phyloP scores from a whole-genome alignment of 805 yeast genomes.

The Yamadazyma insecticola region DNA sequence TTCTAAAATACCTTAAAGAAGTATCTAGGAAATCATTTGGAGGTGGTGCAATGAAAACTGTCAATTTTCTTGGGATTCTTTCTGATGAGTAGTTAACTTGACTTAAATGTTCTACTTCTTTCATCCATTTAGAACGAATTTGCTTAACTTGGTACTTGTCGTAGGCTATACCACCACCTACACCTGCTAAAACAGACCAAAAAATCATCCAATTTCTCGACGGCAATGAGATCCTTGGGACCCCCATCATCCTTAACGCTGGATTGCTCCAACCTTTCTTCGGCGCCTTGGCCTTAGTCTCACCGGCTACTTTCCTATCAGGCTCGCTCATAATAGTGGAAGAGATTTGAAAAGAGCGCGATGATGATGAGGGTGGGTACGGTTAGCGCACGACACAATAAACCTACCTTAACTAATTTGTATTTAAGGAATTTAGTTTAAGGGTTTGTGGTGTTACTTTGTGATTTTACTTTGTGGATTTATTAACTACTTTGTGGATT shows the following conservation, averaged over 20 bases:
- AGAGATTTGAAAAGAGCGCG: too few species aligned
- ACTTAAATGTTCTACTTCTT: slow-evolving; percentile 51
- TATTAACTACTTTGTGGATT: neutral
- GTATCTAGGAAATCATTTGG: slow-evolving; percentile 85
- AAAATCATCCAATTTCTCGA: slow-evolving; percentile 92
- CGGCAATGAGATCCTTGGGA: slow-evolving; percentile 73
- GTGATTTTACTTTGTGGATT: too few species aligned
- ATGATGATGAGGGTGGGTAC: too few species aligned
- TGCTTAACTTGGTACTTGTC: slow-evolving; percentile 72
- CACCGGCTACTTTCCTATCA: too few species aligned
- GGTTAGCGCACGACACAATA: too few species aligned
- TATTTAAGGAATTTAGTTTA: too few species aligned
- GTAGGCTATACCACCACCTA: slow-evolving; percentile 73
- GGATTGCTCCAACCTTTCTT: slow-evolving; percentile 62
- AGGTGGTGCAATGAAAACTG: slow-evolving; percentile 91
- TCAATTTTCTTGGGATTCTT: slow-evolving; percentile 66
- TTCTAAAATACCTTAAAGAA: slow-evolving; percentile 67
- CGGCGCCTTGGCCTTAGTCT: slow-evolving; percentile 1
- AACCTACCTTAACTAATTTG: too few species aligned
- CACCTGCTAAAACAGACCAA: slow-evolving; percentile 61
- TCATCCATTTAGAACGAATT: slow-evolving; percentile 62
- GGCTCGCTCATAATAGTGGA: too few species aligned
- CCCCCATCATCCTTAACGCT: slow-evolving; percentile 80
- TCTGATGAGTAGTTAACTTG: slow-evolving; percentile 39
- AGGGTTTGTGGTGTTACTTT: too few species aligned